phyloP scores from a whole-genome alignment of 805 yeast genomes.

The Suhomyces sp. region DNA sequence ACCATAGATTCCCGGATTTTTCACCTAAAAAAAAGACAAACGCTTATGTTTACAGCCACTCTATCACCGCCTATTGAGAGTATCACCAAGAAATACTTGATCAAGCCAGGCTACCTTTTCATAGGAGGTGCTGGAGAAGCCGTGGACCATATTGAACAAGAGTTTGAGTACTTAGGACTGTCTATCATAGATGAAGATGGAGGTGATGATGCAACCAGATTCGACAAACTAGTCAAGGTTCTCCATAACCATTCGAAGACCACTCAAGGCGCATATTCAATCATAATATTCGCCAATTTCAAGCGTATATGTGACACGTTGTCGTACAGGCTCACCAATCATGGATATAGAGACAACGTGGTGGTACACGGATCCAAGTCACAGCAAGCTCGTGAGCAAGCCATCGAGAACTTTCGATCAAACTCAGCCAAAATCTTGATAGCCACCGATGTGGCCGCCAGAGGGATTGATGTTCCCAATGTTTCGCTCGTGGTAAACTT shows the following conservation, averaged over 20 bases:
- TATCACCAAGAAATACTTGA: constrained; percentile 60
- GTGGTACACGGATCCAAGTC: constrained; percentile 83
- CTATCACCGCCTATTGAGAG: constrained; percentile 73
- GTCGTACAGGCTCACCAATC: constrained; percentile 44
- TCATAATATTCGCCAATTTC: constrained; percentile 79
- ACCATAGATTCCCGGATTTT: constrained; percentile 39
- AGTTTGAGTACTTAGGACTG: constrained; percentile 42
- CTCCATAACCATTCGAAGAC: constrained; percentile 42
- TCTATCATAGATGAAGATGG: constrained; percentile 27
- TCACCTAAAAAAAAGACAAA: constrained; percentile 44
- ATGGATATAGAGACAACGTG: constrained; percentile 45
- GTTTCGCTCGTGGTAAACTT: constrained; percentile 83
- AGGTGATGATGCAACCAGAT: constrained; percentile 33
- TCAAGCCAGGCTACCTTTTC: constrained; percentile 58
- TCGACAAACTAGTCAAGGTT: constrained; percentile 41
- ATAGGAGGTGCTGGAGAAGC: constrained; percentile 69
- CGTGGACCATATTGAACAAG: constrained; percentile 67
- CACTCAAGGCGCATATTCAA: constrained; percentile 21
- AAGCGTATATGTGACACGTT: constrained; percentile 71
- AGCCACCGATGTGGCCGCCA: constrained; percentile 94
- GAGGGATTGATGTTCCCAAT: constrained; percentile 91
- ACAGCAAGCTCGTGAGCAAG: constrained; percentile 82
- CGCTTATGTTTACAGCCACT: constrained; percentile 94
- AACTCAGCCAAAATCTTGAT: constrained; percentile 63
- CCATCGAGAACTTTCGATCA: constrained; percentile 56